phyloP scores from a whole-genome alignment of 2,329 filamentous ascomycete genomes.

The Aspergillus puulaauensis region DNA sequence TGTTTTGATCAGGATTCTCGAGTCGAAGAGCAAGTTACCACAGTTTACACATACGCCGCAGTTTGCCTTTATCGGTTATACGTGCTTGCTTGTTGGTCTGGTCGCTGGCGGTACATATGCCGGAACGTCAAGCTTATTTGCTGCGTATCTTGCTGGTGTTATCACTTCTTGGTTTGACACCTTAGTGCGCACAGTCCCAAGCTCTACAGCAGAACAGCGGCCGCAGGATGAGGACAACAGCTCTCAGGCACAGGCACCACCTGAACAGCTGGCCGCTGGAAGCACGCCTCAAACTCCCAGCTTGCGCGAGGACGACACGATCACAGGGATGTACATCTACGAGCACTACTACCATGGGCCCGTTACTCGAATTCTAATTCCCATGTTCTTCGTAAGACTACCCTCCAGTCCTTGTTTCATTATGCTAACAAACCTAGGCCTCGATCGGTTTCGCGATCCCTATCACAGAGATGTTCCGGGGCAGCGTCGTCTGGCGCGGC shows the following conservation, averaged over 20 bases:
- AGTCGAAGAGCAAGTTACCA: slow-evolving; percentile 9
- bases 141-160: slow-evolving; percentile 58
- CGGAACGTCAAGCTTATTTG: slow-evolving; percentile 57
- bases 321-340: slow-evolving; percentile 38
- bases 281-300: too few species aligned
- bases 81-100: slow-evolving; percentile 45
- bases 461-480: slow-evolving; percentile 66
- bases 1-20: slow-evolving; percentile 6
- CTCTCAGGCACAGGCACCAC: not conserved
- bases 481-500: slow-evolving; percentile 67
- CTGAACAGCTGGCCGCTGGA: too few species aligned
- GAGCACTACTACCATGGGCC: slow-evolving; percentile 47
- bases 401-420: not conserved
- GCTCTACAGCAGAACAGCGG: not conserved
- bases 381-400: slow-evolving; percentile 67
- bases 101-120: slow-evolving; percentile 53
- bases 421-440: slow-evolving; percentile 27
- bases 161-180: slow-evolving; percentile 52
- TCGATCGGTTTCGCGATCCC: slow-evolving; percentile 78
- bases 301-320: not conserved
- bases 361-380: slow-evolving; percentile 59
- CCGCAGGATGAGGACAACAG: not conserved
- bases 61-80: slow-evolving; percentile 44
- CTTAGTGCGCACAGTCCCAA: not conserved
- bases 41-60: slow-evolving; percentile 11